Conservation (phyloP, 2,329 filamentous ascomycete genomes). For the Colletotrichum sp. region DNA sequence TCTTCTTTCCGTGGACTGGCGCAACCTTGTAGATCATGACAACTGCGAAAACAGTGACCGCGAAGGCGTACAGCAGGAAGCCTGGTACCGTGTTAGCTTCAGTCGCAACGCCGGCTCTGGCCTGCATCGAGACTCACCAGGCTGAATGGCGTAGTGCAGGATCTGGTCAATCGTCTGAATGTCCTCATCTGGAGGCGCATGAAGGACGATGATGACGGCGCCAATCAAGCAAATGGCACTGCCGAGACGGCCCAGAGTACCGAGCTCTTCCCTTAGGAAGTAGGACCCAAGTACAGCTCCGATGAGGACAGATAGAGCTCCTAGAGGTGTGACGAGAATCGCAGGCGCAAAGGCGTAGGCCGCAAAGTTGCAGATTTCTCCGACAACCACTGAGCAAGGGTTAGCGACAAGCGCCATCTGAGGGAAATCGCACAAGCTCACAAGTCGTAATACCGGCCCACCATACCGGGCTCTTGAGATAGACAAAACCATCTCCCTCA, state of each 20-base stretch:
- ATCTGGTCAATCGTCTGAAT: conserved; percentile 93
- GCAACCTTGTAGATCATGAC: conserved; percentile 98
- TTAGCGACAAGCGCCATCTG: background rate
- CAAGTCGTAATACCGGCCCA: conserved; percentile 93
- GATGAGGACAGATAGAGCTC: conserved; percentile 92
- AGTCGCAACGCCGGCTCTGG: background rate
- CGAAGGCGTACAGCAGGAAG: conserved; percentile 84
- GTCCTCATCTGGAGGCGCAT: conserved; percentile 92
- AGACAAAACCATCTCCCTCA: conserved; percentile 94
- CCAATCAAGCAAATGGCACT: conserved; percentile 97
- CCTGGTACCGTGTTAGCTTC: conserved; percentile 54
- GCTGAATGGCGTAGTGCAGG: conserved; percentile 85
- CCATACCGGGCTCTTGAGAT: conserved; percentile 94
- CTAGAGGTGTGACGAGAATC: conserved; percentile 95
- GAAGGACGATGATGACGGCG: conserved; percentile 95
- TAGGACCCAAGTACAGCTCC: conserved; percentile 95
- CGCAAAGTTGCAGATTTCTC: conserved; percentile 96
- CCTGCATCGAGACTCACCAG: conserved; percentile 63
- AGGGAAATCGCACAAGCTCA: conserved; percentile 51
- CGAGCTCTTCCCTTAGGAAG: conserved; percentile 88
- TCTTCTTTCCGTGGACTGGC: conserved; percentile 89
- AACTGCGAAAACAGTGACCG: conserved; percentile 81
- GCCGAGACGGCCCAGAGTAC: conserved; percentile 89
- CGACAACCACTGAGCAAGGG: conserved; percentile 74
- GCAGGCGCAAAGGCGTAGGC: conserved; percentile 98